These are phyloP conservation scores for Penicillium coprophilum DNA, from an alignment of 495 filamentous ascomycete genomes.

Conservation along the genomic window DNA sequence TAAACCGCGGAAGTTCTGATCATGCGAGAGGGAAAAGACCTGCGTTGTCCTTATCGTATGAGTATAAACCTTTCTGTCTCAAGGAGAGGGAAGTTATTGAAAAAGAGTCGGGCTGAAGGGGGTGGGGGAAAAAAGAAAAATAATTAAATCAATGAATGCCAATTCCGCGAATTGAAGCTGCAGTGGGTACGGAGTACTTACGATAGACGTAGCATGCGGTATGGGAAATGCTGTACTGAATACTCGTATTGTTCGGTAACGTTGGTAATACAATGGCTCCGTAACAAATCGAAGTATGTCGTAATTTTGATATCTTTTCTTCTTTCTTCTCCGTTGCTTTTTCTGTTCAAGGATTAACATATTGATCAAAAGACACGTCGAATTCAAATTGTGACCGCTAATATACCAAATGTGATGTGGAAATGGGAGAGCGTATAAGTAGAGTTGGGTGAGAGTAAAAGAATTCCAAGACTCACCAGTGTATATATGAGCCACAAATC, in stretches of 20 bases:
- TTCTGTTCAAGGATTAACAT: background rate
- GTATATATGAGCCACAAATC: slow-evolving; percentile 1
- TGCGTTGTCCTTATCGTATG: slow-evolving; percentile 29
- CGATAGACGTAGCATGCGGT: slow-evolving; percentile 7
- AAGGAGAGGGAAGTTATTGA: slow-evolving; percentile 4
- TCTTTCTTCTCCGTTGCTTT: background rate
- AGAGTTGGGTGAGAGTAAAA: background rate
- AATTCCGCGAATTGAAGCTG: slow-evolving; percentile 32
- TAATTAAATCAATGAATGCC: slow-evolving; percentile 33
- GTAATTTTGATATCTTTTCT: slow-evolving; percentile 1
- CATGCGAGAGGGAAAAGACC: slow-evolving; percentile 32
- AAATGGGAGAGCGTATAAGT: background rate
- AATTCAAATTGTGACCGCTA: background rate
- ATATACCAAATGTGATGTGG: background rate
- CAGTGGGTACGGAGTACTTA: slow-evolving; percentile 31
- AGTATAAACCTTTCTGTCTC: slow-evolving; percentile 4
- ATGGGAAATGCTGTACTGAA: slow-evolving; percentile 5
- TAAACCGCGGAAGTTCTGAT: slow-evolving; percentile 24
- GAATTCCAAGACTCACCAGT: background rate
- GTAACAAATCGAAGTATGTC: background rate
- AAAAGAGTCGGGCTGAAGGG: slow-evolving; percentile 11
- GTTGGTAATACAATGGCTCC: slow-evolving; percentile 7
- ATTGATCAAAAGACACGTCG: background rate
- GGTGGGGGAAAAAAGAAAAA: slow-evolving; percentile 16
- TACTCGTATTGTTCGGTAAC: slow-evolving; percentile 7